A percentile compares a stretch with the other conserved stretches of the same genome.
These are phyloP conservation scores for Suillus clintonianus DNA, from an alignment of 768 basidiomycete genomes.

Conservation along the genomic window DNA sequence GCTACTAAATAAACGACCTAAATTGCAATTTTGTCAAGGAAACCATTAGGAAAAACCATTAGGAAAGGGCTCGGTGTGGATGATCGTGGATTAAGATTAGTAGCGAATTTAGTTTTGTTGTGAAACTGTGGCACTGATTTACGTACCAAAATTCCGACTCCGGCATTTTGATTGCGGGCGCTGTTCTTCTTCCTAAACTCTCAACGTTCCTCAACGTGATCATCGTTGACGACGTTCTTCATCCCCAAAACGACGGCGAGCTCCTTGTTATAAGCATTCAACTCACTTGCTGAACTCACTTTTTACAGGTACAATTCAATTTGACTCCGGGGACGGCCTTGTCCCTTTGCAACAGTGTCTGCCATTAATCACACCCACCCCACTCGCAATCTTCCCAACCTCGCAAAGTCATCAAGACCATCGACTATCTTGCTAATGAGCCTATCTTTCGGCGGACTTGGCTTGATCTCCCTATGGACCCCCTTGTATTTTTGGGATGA, in stretches of 20 bases:
- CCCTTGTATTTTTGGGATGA: conserved; percentile 53
- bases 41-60: neutral
- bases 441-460: conserved; percentile 63
- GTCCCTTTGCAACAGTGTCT: conserved; percentile 45
- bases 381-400: conserved; percentile 32
- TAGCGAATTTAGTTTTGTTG: conserved; percentile 1
- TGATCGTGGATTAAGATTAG: neutral
- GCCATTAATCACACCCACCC: conserved; percentile 28
- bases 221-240: conserved; percentile 7
- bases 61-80: neutral
- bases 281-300: neutral
- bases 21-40: neutral
- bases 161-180: conserved; percentile 19
- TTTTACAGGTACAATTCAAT: neutral
- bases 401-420: conserved; percentile 41
- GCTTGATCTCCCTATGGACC: conserved; percentile 59
- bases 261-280: neutral
- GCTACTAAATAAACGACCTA: too few relatives aligned
- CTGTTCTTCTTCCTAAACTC: conserved; percentile 13
- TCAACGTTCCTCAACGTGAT: conserved; percentile 9
- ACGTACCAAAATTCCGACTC: conserved; percentile 29
- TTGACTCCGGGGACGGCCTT: conserved; percentile 9
- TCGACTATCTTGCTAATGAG: conserved; percentile 60
- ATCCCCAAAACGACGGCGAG: neutral
- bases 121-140: conserved; percentile 19